phyloP scores from a whole-genome alignment of 768 basidiomycete species.

The Hydnomerulius pinastri region DNA sequence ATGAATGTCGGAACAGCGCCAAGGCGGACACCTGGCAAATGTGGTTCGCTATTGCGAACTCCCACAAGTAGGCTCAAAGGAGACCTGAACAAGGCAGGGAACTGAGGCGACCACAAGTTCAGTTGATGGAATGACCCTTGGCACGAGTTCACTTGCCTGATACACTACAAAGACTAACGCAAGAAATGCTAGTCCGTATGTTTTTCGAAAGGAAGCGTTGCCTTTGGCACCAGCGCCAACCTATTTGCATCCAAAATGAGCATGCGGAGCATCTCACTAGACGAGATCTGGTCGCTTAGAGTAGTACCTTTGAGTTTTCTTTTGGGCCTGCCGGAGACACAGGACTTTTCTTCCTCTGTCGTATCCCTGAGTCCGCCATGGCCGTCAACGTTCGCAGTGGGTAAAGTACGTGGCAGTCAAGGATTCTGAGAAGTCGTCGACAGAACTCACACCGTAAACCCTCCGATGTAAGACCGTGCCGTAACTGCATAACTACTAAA shows the following conservation, averaged over 20 bases:
- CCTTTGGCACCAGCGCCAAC: background rate
- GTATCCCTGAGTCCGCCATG: slow-evolving; percentile 18
- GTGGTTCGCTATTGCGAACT: slow-evolving; percentile 1
- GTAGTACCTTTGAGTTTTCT: slow-evolving; percentile 9
- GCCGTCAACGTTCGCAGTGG: background rate
- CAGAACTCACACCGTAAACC: too few species aligned
- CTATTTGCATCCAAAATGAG: slow-evolving; percentile 7
- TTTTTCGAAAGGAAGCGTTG: background rate
- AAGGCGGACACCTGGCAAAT: slow-evolving; percentile 22
- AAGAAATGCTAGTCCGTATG: slow-evolving; percentile 12
- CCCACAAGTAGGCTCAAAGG: slow-evolving; percentile 7
- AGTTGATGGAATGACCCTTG: background rate
- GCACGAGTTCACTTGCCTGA: slow-evolving; percentile 18
- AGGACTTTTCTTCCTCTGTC: slow-evolving; percentile 23
- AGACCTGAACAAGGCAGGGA: slow-evolving; percentile 2
- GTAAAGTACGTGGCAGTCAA: background rate
- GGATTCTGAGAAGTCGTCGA: too few species aligned
- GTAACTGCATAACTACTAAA: background rate
- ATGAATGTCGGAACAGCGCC: slow-evolving; percentile 29
- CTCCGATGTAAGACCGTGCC: background rate
- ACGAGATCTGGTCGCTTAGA: background rate
- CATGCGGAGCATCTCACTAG: background rate
- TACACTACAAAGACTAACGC: slow-evolving; percentile 13
- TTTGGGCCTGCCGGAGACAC: background rate
- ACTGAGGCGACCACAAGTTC: slow-evolving; percentile 13